Evolutionary conservation across 345 rosid species (phyloP), one percentile per base, ranked within the genome.

Genomic region (Carallia brachiata): DNA sequence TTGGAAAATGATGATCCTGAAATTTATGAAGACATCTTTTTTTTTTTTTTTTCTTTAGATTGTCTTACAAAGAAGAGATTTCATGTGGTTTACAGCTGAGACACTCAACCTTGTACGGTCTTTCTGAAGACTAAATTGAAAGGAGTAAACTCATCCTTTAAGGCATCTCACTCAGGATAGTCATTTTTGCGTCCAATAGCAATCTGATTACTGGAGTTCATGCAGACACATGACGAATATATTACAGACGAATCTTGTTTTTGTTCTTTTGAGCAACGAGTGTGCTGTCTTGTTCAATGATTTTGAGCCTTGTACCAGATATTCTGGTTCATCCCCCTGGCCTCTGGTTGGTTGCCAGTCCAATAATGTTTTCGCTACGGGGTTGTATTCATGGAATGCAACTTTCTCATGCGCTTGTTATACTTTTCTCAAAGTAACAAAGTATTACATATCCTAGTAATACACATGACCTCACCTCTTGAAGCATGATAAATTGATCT

Each of bases 1-100:
- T 65, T 53, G 48, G 52, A 70, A 68, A 48, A 10, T 44, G 48
- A 44, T 44, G 48, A 44, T 44, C 40, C 8, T 32, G 65, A 66
- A 37, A 34, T 72, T 61, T 61, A 18, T 62, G 66, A 59, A 44
- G 48, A 52, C 59, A 18, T 63, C 23, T 23, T 23, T 23, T 23
- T 23, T 23, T 23, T 23, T 23, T 23, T 67, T 62, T 48, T 32
- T 52, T 2, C 19, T 66, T 53, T 36, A 15, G 59, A 60, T 12
- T 8, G 48, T 44, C 48, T 44, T 2, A 12, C 62, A 63, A 66
- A 52, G 52, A 37, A 50, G 59, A 65, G 27, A 27, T 27, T 36
- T 36, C 30, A 17, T 19, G 5, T 58, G 47, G 70, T 50, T 13
- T 54, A 59, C 34, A 52, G 37, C 65, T 5, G 5, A 3, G 31